phyloP scores from a whole-genome alignment of 768 basidiomycete species.

The Mycena olivaceomarginata region DNA sequence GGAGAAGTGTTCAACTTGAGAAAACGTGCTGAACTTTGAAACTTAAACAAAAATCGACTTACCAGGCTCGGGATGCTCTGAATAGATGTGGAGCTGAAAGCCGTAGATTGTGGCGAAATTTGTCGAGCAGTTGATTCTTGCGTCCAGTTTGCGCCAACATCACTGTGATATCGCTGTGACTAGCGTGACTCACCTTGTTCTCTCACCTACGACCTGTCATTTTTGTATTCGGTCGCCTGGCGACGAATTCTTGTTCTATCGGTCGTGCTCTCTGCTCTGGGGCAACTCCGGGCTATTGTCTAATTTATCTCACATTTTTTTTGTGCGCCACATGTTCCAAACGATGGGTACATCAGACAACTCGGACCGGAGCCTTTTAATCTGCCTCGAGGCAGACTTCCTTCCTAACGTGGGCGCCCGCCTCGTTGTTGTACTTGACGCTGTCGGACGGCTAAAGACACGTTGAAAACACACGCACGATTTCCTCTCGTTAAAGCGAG shows the following conservation, averaged over 20 bases:
- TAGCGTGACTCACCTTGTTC: conserved; percentile 1
- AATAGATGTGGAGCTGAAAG: no score
- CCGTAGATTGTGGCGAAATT: no score
- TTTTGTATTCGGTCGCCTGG: conserved; percentile 16
- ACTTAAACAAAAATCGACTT: no score
- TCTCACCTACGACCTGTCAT: background rate
- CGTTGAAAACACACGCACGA: conserved; percentile 39
- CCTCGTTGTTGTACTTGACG: conserved; percentile 41
- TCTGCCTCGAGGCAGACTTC: conserved; percentile 43
- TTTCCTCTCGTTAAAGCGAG: conserved; percentile 40
- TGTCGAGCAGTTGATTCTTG: no score
- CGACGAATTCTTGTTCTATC: conserved; percentile 19
- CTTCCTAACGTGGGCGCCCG: conserved; percentile 37
- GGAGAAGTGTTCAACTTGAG: no score
- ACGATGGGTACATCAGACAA: conserved; percentile 29
- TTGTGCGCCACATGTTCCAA: conserved; percentile 3
- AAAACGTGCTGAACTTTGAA: no score
- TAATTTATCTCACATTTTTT: conserved; percentile 4
- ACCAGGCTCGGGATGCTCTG: no score
- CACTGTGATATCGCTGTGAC: background rate
- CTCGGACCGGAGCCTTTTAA: conserved; percentile 36
- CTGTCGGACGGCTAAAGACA: conserved; percentile 36
- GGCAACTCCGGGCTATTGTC: background rate
- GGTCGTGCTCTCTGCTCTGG: background rate
- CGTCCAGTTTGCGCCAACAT: no score